Base-by-base conservation (phyloP, 176 grass and related monocot species). In the Avena sativa region DNA sequence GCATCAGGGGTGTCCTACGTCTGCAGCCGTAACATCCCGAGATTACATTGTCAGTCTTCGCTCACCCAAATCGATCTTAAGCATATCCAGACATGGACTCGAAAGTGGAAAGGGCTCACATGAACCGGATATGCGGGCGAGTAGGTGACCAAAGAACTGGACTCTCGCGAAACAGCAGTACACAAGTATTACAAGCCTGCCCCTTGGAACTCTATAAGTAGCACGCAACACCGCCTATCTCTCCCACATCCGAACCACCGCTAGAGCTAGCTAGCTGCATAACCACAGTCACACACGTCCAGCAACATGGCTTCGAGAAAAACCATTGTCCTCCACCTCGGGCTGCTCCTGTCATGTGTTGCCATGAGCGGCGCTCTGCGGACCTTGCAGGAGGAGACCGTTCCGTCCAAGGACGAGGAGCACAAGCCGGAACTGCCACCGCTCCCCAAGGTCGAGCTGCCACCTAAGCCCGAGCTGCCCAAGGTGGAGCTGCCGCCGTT, bases 151-250 rank as follows among this genome's bases (percentile, higher is more conserved):
- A 53, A 76, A 52, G 25, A 12, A 32, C 25, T 30, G 12, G 63
- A 66, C 25, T 66, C 63, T 66, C 26, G 26, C 26, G 26, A 66
- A 13, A 66, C 23, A 62, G 3, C 15, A 66, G 5, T 66, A 30
- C 61, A 26, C 23, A 0, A 34, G 32, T 40, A 40, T 40, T 5
- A 40, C 38, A 40, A 40, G 5, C 38, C 38, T 40, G 1, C 0
- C 3, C 32, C 13, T 76, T 76, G 73, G 73, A 8, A 10, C 13
- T 16, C 72, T 75, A 75, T 17, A 75, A 76, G 48, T 76, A 76
- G 23, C 25, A 30, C 8, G 48, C 48, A 76, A 51, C 14, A 9
- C 69, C 48, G 10, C 2, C n/a, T 50, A 52, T 76, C 73, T 71
- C 36, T 53, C 48, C 48, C 73, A 76, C 73, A 76, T 1, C 25